Evolutionary conservation across 139 green algal genomes (phyloP).

Genomic region (Picochlorum sp.): DNA sequence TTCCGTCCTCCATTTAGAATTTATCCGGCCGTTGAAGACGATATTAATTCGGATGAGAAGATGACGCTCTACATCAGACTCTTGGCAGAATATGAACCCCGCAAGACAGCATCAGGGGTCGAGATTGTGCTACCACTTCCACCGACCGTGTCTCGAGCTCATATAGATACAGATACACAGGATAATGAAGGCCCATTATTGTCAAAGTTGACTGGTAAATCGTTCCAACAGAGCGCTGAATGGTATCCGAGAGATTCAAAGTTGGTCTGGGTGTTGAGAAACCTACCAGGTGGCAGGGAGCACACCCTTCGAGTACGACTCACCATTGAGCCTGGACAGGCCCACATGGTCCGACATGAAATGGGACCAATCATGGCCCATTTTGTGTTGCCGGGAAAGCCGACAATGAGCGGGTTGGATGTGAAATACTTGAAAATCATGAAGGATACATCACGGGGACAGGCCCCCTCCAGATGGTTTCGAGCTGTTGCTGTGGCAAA

Average conservation of each 20-base stretch:
- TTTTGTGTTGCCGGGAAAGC: slow-evolving; percentile 59
- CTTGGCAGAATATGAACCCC: slow-evolving; percentile 26
- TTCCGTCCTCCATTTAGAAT: slow-evolving; percentile 88
- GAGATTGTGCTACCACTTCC: slow-evolving; percentile 67
- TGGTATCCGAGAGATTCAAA: slow-evolving; percentile 53
- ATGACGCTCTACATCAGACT: slow-evolving; percentile 17
- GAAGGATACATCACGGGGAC: slow-evolving; percentile 55
- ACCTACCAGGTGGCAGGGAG: slow-evolving; percentile 49
- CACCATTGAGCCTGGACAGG: slow-evolving; percentile 42
- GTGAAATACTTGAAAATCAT: slow-evolving; percentile 77
- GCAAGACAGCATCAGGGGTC: slow-evolving; percentile 50
- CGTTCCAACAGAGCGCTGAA: slow-evolving; percentile 52
- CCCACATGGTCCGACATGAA: slow-evolving; percentile 34
- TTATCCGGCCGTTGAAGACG: slow-evolving; percentile 50
- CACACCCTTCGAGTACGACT: slow-evolving; percentile 40
- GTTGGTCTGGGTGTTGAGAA: slow-evolving; percentile 59
- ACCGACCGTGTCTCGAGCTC: slow-evolving; percentile 42
- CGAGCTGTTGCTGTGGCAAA: slow-evolving; percentile 33
- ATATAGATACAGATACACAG: slow-evolving; percentile 39
- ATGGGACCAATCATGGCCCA: slow-evolving; percentile 83
- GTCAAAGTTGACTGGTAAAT: slow-evolving; percentile 2
- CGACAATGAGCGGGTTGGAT: slow-evolving; percentile 31
- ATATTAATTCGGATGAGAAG: slow-evolving; percentile 44
- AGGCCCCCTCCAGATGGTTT: slow-evolving; percentile 52
- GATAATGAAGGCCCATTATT: neutral